Conservation (phyloP, 2,329 filamentous ascomycete species). For the Fonsecaea multimorphosa region DNA sequence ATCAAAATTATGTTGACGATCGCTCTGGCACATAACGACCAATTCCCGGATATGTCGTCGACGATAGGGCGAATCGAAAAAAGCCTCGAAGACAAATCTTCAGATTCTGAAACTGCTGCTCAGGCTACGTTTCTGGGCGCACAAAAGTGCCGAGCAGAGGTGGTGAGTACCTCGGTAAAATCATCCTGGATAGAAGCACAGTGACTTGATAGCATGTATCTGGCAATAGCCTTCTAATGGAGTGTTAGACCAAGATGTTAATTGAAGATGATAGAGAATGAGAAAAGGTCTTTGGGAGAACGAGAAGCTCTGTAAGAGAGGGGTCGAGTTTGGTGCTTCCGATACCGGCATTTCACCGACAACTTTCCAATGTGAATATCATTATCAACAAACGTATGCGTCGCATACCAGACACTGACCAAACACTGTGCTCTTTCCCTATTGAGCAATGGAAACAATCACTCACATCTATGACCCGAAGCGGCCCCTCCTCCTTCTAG, state of each 20-base stretch:
- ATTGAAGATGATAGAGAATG: no score
- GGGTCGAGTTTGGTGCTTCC: not conserved
- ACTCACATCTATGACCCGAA: constrained; percentile 34
- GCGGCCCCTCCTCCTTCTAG: constrained; percentile 34
- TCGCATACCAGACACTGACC: not conserved
- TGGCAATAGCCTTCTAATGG: not conserved
- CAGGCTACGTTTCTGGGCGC: no score
- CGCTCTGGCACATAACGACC: not conserved
- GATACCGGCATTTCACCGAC: not conserved
- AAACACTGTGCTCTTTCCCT: not conserved
- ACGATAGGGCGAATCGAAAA: not conserved
- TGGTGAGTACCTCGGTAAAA: no score
- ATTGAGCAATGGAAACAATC: constrained; percentile 21
- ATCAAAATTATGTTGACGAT: not conserved
- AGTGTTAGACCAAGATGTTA: not conserved
- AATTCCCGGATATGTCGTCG: not conserved
- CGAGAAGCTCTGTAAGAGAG: not conserved
- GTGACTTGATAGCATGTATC: not conserved
- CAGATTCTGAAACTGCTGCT: not conserved
- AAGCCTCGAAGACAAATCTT: not conserved
- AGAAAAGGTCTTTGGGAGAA: no score
- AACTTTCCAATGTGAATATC: not conserved
- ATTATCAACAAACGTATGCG: no score
- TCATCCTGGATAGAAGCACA: no score
- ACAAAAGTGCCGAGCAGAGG: no score